phyloP scores from a whole-genome alignment of 306 rosid species.

The Mucuna pruriens region DNA sequence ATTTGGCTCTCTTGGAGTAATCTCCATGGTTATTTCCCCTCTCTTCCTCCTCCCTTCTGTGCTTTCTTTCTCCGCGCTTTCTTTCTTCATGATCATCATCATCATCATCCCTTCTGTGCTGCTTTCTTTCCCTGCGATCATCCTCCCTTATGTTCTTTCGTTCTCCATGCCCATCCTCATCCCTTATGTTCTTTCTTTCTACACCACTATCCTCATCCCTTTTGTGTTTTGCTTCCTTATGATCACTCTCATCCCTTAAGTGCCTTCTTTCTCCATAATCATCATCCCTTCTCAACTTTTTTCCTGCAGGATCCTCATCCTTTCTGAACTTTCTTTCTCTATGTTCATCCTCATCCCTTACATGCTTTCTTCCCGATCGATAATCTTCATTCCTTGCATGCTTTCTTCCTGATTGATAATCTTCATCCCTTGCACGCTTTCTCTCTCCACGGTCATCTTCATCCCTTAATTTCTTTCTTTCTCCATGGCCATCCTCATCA shows the following conservation, averaged over 20 bases:
- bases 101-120: slow-evolving; percentile 31
- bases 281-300: slow-evolving; percentile 1
- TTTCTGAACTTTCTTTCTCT: not conserved
- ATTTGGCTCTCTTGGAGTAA: slow-evolving; percentile 27
- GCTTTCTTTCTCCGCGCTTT: too few species aligned
- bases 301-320: not conserved
- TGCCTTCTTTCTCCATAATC: slow-evolving; percentile 23
- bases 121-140: slow-evolving; percentile 5
- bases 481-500: not conserved
- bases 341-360: not conserved
- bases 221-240: not conserved
- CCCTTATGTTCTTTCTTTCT: not conserved
- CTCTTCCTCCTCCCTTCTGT: slow-evolving; percentile 39
- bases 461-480: not conserved
- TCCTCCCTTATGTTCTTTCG: slow-evolving; percentile 29
- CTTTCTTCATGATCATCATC: too few species aligned
- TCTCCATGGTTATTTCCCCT: slow-evolving; percentile 25
- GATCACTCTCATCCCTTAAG: slow-evolving; percentile 19
- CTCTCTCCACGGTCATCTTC: not conserved
- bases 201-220: not conserved
- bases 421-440: not conserved
- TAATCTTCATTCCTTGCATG: not conserved
- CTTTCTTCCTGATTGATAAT: not conserved
- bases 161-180: not conserved
- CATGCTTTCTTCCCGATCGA: not conserved